A percentile compares a stretch with the other conserved stretches of the same genome.
Evolutionary conservation across 768 basidiomycete species (phyloP).

Genomic region (Dacryopinax spathularia): DNA sequence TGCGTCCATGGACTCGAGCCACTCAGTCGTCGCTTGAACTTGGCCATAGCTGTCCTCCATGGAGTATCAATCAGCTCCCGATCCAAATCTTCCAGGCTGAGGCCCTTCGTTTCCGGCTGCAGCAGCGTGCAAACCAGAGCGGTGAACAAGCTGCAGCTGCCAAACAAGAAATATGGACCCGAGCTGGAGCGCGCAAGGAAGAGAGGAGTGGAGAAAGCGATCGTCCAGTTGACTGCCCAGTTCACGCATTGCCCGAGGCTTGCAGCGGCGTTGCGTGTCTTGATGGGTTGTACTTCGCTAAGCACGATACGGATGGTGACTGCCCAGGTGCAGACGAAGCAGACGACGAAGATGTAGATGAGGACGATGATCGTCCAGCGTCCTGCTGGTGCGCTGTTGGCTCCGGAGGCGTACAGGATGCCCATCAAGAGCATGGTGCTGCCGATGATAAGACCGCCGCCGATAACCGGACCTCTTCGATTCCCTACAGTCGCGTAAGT

Average conservation of each 20-base stretch:
- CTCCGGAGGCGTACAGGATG: constrained; percentile 30
- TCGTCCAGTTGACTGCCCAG: constrained; percentile 32
- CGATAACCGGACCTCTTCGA: constrained; percentile 29
- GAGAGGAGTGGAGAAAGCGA: constrained; percentile 34
- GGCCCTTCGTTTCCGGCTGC: constrained; percentile 34
- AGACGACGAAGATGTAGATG: constrained; percentile 36
- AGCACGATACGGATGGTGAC: constrained; percentile 29
- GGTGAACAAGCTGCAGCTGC: constrained; percentile 23
- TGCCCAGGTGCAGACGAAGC: constrained; percentile 34
- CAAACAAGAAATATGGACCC: constrained; percentile 37
- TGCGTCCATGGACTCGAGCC: too few species aligned
- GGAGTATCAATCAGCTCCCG: neutral
- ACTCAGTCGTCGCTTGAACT: neutral
- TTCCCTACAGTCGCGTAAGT: constrained; percentile 16
- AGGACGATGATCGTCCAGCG: constrained; percentile 32
- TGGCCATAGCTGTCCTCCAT: neutral
- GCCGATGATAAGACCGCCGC: constrained; percentile 31
- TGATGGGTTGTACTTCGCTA: constrained; percentile 37
- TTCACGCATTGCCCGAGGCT: constrained; percentile 30
- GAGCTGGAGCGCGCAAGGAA: constrained; percentile 33
- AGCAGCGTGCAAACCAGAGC: constrained; percentile 28
- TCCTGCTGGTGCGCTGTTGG: constrained; percentile 20
- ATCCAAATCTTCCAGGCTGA: constrained; percentile 32
- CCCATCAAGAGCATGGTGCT: constrained; percentile 32
- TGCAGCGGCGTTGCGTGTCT: constrained; percentile 32